phyloP scores from a whole-genome alignment of 257 asterid species.

The Cinchona pubescens region DNA sequence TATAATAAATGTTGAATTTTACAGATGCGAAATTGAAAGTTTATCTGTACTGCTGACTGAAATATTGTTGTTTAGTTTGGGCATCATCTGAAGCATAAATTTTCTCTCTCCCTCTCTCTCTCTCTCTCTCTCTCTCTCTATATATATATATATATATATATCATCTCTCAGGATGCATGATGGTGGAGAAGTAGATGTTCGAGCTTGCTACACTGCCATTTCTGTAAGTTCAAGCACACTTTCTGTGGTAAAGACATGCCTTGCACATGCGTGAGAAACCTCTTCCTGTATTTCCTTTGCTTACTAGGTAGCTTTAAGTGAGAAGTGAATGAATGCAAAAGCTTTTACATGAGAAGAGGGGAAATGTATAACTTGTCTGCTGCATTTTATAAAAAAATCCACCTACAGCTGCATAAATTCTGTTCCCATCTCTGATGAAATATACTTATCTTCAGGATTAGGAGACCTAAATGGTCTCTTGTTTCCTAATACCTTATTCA shows the following conservation, averaged over 20 bases:
- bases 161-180: conserved; percentile 96
- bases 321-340: background rate
- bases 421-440: background rate
- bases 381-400: background rate
- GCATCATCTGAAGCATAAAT: too few species aligned
- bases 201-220: conserved; percentile 96
- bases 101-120: background rate
- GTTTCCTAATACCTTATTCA: background rate
- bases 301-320: background rate
- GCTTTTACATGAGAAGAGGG: background rate
- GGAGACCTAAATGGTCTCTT: too few species aligned
- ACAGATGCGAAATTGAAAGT: background rate
- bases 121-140: background rate
- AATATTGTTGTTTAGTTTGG: too few species aligned
- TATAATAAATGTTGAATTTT: background rate
- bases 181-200: conserved; percentile 96
- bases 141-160: too few species aligned
- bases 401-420: background rate
- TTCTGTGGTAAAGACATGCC: background rate
- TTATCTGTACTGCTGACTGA: too few species aligned
- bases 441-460: background rate
- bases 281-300: background rate
- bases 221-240: conserved; percentile 57
- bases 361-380: background rate
- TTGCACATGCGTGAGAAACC: background rate